Evolutionary conservation across 176 grass and related monocot species (phyloP).

Genomic region (Thalia dealbata): DNA sequence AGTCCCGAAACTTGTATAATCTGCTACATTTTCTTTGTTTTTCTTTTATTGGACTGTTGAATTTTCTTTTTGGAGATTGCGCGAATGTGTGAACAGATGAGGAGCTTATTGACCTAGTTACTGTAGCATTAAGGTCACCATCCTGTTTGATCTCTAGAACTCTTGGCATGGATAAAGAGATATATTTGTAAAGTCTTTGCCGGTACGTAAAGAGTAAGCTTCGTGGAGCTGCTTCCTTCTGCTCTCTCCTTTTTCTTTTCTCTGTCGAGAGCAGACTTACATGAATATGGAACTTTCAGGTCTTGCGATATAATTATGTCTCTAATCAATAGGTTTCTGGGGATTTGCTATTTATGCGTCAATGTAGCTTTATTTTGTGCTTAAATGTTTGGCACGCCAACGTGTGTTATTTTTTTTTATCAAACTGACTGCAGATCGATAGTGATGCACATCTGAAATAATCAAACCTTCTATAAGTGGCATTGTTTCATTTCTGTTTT

Average conservation of each 20-base stretch:
- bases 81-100: not conserved
- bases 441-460: not conserved
- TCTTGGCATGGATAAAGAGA: not conserved
- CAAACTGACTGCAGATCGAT: not conserved
- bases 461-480: not conserved
- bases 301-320: not conserved
- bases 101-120: not conserved
- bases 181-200: not conserved
- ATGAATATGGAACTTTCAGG: not conserved
- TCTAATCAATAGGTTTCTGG: not conserved
- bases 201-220: not conserved
- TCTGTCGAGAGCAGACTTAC: not conserved
- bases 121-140: not conserved
- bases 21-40: not conserved
- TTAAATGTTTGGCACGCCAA: not conserved
- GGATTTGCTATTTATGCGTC: not conserved
- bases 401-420: not conserved
- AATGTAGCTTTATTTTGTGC: not conserved
- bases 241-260: not conserved
- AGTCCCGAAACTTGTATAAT: not conserved
- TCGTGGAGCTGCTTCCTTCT: not conserved
- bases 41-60: not conserved
- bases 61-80: not conserved
- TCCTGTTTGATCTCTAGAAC: not conserved
- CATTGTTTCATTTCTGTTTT: not conserved